phyloP scores from a whole-genome alignment of 2,329 filamentous ascomycete species.

The Penicillium sp. region DNA sequence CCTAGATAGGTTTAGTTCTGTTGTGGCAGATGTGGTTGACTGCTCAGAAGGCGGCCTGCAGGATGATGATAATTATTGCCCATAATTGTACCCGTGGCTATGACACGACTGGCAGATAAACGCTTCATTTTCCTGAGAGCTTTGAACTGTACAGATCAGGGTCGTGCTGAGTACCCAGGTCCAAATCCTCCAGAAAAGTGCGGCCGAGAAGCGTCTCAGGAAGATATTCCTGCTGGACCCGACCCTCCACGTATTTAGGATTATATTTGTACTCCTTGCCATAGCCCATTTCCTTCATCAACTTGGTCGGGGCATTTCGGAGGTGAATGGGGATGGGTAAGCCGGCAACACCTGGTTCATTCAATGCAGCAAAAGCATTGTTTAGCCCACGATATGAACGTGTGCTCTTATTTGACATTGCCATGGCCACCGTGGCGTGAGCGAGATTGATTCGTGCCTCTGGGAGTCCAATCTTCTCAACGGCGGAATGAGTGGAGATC shows the following conservation, averaged over 20 bases:
- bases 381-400: conserved; percentile 78
- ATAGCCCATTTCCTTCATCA: conserved; percentile 92
- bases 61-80: no score
- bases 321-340: conserved; percentile 83
- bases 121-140: background rate
- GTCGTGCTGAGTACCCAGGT: conserved; percentile 78
- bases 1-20: no score
- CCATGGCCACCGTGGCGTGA: conserved; percentile 78
- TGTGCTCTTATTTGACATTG: conserved; percentile 80
- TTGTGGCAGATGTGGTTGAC: no score
- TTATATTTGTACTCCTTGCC: conserved; percentile 96
- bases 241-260: conserved; percentile 79
- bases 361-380: conserved; percentile 73
- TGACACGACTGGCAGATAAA: no score
- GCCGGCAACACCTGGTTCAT: conserved; percentile 77
- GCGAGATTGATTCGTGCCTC: conserved; percentile 90
- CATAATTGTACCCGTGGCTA: no score
- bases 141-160: conserved; percentile 51
- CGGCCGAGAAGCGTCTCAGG: conserved; percentile 70
- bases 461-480: conserved; percentile 91
- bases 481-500: conserved; percentile 79
- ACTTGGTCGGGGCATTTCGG: conserved; percentile 81
- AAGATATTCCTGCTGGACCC: conserved; percentile 84
- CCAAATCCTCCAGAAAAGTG: conserved; percentile 72
- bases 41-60: no score